Conservation (phyloP, 176 grass and related monocot genomes). For the Oryza glaberrima region DNA sequence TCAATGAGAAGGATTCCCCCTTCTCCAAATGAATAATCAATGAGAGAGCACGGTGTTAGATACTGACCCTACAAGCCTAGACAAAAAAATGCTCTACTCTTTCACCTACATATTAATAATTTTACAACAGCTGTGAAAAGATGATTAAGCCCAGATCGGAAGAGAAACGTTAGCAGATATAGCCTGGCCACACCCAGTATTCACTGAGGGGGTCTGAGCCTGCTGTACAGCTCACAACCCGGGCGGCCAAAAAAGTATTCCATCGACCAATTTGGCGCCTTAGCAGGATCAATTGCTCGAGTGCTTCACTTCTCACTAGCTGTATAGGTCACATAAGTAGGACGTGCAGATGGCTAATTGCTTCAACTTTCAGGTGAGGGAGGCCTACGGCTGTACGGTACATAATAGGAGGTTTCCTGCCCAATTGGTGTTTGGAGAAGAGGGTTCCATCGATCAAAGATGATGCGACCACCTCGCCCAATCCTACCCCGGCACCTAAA, state of each 20-base stretch:
- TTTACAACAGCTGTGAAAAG: conserved; percentile 53
- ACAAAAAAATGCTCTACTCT: conserved; percentile 55
- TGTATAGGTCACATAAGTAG: conserved; percentile 40
- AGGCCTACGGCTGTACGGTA: conserved; percentile 43
- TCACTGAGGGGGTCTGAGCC: background rate
- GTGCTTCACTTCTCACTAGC: conserved; percentile 34
- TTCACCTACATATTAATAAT: conserved; percentile 56
- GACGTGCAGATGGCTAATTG: conserved; percentile 20
- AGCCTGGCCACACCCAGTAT: conserved; percentile 14
- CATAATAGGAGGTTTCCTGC: conserved; percentile 49
- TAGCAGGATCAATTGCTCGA: conserved; percentile 30
- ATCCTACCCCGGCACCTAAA: conserved; percentile 78
- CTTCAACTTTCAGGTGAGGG: conserved; percentile 59
- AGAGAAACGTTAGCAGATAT: conserved; percentile 31
- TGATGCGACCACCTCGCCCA: conserved; percentile 91
- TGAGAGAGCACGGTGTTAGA: conserved; percentile 53
- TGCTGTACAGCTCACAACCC: background rate
- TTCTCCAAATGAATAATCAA: conserved; percentile 70
- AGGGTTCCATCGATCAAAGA: conserved; percentile 90
- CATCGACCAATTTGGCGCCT: conserved; percentile 39
- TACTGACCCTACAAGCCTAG: conserved; percentile 57
- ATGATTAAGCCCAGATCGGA: conserved; percentile 31
- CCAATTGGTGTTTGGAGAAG: conserved; percentile 59
- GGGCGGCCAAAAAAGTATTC: conserved; percentile 16
- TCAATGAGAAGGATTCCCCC: conserved; percentile 52